Evolutionary conservation across 805 yeast genomes (phyloP), one percentile per base, ranked within the genome.

Genomic region (Blastobotrys robertii): DNA sequence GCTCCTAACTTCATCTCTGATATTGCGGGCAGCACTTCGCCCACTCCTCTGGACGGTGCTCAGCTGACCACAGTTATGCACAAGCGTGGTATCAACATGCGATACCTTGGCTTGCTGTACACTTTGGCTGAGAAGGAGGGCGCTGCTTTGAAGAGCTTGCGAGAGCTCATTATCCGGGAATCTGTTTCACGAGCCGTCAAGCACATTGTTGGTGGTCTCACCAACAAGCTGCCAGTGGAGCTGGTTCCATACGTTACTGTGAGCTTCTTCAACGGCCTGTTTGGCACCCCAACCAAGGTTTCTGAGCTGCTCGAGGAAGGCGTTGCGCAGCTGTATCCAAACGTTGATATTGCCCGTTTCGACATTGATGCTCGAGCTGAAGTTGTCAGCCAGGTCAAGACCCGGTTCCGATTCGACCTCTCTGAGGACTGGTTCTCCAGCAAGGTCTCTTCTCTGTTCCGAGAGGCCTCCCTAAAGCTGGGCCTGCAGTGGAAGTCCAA

Each of bases 401-500:
- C 60, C 33, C 79, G 94, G 55, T 87, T 74, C 70, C 76, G 94
- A 65, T 74, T 68, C 57, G 52, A 59, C 0, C 66, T 86, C 35
- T 67, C 78, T 1, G 59, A 55, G 0, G 61, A 67, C 39, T 81
- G 85, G 82, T 40, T 62, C 29, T 53, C 61, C 1, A 16, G 22
- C 14, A 50, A 57, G 12, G 47, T 73, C 31, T 59, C 58, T 25
- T 61, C 73, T 41, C 56, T 82, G 35, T 67, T 85, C 54, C 78
- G 88, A 64, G 83, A 80, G 51, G 69, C 87, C 49, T 78, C 95
- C 8, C 54, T 68, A 42, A 82, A 84, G 63, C 76, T 79, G 52
- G 97, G 97, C 64, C 76, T 90, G 42, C 98, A 92, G 67, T 81
- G 95, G 84, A 64, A 68, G 47, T 68, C 73, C 8, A 71, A 64